Evolutionary conservation across 225 moss, liverwort and hornwort species (phyloP).

Genomic region (Rhytidiadelphus loreus): DNA sequence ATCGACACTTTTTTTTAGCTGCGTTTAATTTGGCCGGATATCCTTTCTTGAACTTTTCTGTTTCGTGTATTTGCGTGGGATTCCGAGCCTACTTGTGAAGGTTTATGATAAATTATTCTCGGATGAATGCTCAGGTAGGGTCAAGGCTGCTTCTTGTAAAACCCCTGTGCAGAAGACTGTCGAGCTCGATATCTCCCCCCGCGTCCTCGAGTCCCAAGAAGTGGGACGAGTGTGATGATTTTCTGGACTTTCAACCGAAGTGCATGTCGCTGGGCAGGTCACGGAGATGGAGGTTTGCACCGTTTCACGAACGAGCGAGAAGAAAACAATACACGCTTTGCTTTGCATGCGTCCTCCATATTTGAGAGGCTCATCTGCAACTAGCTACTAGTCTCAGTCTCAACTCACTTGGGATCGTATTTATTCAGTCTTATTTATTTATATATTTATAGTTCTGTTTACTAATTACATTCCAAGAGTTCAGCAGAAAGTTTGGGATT

Average conservation of each 20-base stretch:
- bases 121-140: background rate
- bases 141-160: constrained; percentile 21
- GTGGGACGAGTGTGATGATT: constrained; percentile 2
- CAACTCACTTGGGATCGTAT: background rate
- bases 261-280: constrained; percentile 21
- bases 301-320: background rate
- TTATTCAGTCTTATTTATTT: background rate
- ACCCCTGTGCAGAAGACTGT: constrained; percentile 12
- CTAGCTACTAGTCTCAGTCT: background rate
- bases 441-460: background rate
- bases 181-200: constrained; percentile 11
- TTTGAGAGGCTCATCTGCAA: background rate
- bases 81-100: background rate
- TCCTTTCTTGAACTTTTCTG: background rate
- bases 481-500: background rate
- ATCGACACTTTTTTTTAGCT: background rate
- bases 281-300: constrained; percentile 6
- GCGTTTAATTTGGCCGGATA: background rate
- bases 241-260: constrained; percentile 14
- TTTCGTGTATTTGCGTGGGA: background rate
- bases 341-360: constrained; percentile 33
- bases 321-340: constrained; percentile 4
- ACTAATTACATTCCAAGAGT: background rate
- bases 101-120: background rate
- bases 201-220: background rate